Evolutionary conservation across 257 asterid genomes (phyloP), one percentile per base, ranked within the genome.

Genomic region (Nicotiana sylvestris): DNA sequence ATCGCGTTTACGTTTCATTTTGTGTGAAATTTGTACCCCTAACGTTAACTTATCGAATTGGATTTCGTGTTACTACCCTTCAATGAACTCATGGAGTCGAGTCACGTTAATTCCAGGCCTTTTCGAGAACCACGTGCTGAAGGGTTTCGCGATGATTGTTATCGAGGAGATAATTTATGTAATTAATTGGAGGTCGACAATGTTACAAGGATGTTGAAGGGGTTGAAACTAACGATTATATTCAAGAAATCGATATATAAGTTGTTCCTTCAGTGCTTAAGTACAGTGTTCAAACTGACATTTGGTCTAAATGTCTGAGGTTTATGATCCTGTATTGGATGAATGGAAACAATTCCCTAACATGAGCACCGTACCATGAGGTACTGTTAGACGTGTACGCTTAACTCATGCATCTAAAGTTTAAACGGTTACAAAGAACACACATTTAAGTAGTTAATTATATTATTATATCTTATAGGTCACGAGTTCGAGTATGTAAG

Each of bases 251-350:
- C 0, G 80, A 79, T 17, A 65, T 81, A 12, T 76, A 67, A 1
- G 87, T 83, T 5, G 84, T 86, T 29, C 25, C 89, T 1, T 46
- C 70, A 11, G 90, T 93, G 9, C 87, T 81, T 7, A 81, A 87
- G 18, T 93, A 93, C 89, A 72, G 90, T 27, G 87, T 88, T 6
- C 15, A 39, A 4, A 84, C 78, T 0, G 83, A 90, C 18, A 10
- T 6, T 1, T 93, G 95, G 97, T 81, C 70, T 3, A 57, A 79
- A 5, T 89, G 95, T 46, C 93, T 1, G 93, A 92, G 81, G 86
- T 91, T 3, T 92, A 92, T 35, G 92, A 92, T 64, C 89, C 89
- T 1, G 78, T 72, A 3, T 29, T 80, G 21, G 89, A 92, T 46
- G 88, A 81, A 58, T 91, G 97, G 97, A 92, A 72, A 51, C 81